Conservation (phyloP, 2,329 filamentous ascomycete genomes). For the Exophiala sp. region DNA sequence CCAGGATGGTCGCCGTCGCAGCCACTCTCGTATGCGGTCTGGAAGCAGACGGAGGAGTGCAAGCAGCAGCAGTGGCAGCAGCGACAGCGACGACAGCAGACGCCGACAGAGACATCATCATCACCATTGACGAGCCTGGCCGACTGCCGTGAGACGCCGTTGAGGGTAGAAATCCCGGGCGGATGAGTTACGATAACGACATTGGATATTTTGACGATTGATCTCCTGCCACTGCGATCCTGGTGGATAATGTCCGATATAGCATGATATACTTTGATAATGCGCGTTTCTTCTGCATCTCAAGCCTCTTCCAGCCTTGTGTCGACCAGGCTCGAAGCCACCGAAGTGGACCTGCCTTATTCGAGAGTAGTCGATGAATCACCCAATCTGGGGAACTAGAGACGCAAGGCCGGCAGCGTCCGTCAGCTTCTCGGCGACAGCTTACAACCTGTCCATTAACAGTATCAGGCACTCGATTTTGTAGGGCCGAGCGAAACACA, state of each 20-base stretch:
- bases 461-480: too few relatives aligned
- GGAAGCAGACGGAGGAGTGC: conserved; percentile 13
- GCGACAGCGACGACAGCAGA: conserved; percentile 21
- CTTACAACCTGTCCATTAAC: conserved; percentile 1
- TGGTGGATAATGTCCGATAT: not conserved
- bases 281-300: not conserved
- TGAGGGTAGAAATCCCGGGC: not conserved
- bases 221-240: not conserved
- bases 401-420: not conserved
- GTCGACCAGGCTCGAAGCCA: not conserved
- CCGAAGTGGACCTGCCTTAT: not conserved
- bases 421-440: not conserved
- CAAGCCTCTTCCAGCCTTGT: not conserved
- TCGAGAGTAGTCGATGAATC: not conserved
- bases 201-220: not conserved
- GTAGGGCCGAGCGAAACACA: too few relatives aligned
- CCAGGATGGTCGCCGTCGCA: conserved; percentile 11
- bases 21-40: conserved; percentile 13
- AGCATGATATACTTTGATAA: not conserved
- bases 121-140: conserved; percentile 4
- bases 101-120: conserved; percentile 19
- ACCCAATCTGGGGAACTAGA: conserved; percentile 13
- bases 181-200: not conserved
- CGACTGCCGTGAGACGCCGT: not conserved
- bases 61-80: conserved; percentile 16